phyloP scores from a whole-genome alignment of 768 basidiomycete genomes.

The Lanmaoa rubissima region DNA sequence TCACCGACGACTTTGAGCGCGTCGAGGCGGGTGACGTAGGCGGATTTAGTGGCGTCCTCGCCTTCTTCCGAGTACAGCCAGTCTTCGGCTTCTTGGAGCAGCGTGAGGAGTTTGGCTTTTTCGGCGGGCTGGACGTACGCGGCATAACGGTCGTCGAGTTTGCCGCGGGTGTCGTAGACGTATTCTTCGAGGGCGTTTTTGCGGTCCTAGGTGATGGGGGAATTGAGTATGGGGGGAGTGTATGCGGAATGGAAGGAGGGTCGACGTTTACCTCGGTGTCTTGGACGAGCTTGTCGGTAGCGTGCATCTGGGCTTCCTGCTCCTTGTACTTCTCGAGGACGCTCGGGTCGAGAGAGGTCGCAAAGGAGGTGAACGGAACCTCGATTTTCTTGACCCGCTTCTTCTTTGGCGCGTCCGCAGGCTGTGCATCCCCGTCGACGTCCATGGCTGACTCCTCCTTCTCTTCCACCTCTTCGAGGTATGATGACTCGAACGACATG shows the following conservation, averaged over 20 bases:
- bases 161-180: slow-evolving; percentile 91
- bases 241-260: neutral
- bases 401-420: slow-evolving; percentile 58
- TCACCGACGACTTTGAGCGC: slow-evolving; percentile 83
- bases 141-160: slow-evolving; percentile 87
- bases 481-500: slow-evolving; percentile 82
- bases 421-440: slow-evolving; percentile 51
- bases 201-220: slow-evolving; percentile 59
- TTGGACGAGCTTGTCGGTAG: slow-evolving; percentile 91
- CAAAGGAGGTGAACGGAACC: slow-evolving; percentile 66
- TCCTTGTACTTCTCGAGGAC: slow-evolving; percentile 68
- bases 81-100: slow-evolving; percentile 81
- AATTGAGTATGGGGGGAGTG: neutral
- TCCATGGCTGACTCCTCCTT: slow-evolving; percentile 76
- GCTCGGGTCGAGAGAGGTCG: slow-evolving; percentile 61
- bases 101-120: slow-evolving; percentile 70
- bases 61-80: slow-evolving; percentile 98
- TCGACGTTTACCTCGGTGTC: slow-evolving; percentile 82
- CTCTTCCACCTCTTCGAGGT: slow-evolving; percentile 81
- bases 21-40: slow-evolving; percentile 85
- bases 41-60: slow-evolving; percentile 93
- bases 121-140: slow-evolving; percentile 71
- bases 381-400: slow-evolving; percentile 87
- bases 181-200: slow-evolving; percentile 99
- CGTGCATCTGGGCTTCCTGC: slow-evolving; percentile 85